Conservation (phyloP, 164 flowering plant genomes). For the Malania oleifera region DNA sequence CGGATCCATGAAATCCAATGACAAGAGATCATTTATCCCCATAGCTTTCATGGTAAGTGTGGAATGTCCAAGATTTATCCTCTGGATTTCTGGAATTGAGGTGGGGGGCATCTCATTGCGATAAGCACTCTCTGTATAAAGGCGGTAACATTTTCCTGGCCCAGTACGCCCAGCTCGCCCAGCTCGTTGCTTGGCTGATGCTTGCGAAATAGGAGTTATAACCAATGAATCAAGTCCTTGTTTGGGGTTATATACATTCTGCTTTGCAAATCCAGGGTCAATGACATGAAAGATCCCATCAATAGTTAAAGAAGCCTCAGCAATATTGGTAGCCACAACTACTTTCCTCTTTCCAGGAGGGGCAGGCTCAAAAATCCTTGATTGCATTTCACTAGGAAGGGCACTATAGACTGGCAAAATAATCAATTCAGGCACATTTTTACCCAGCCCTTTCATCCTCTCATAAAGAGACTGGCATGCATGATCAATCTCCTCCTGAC, state of each 20-base stretch:
- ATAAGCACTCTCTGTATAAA: conserved; percentile 89
- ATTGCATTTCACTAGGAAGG: conserved; percentile 95
- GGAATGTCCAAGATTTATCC: conserved; percentile 74
- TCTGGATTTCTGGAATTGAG: conserved; percentile 79
- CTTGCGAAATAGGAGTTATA: conserved; percentile 91
- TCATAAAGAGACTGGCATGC: conserved; percentile 91
- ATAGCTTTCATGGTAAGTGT: conserved; percentile 81
- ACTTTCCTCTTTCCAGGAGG: conserved; percentile 96
- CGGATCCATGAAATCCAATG: conserved; percentile 95
- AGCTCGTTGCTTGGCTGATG: conserved; percentile 92
- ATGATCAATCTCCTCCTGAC: conserved; percentile 93
- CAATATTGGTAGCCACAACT: conserved; percentile 93
- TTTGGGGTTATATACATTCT: conserved; percentile 89
- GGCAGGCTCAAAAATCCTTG: conserved; percentile 85
- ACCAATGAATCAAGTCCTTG: conserved; percentile 84
- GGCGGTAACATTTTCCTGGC: conserved; percentile 95
- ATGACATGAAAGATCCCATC: conserved; percentile 90
- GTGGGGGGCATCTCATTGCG: conserved; percentile 94
- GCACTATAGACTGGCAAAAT: conserved; percentile 92
- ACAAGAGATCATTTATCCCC: conserved; percentile 89
- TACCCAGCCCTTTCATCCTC: conserved; percentile 89
- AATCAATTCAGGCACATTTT: conserved; percentile 81
- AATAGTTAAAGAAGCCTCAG: conserved; percentile 91
- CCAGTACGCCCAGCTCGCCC: conserved; percentile 99
- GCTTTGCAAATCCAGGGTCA: conserved; percentile 94